A percentile compares a stretch with the other conserved stretches of the same genome.
These are phyloP conservation scores for Graphilbum fragrans DNA, from an alignment of 2,329 filamentous ascomycete genomes.

Conservation along the genomic window DNA sequence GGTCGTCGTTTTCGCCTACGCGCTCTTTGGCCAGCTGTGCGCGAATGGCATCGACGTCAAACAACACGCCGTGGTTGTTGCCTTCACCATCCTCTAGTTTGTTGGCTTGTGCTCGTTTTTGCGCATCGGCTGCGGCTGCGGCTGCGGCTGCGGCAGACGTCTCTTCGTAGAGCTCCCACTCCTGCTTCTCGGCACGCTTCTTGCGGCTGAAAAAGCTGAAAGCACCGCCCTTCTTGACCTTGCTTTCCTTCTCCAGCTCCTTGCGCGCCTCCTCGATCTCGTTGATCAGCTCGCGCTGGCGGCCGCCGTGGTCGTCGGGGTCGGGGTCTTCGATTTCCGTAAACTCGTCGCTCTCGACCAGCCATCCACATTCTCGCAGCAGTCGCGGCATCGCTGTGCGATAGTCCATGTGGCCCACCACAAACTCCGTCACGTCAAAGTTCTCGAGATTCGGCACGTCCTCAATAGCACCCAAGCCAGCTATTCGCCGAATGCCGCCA, in stretches of 20 bases:
- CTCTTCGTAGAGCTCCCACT: slow-evolving; percentile 92
- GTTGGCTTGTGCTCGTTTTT: slow-evolving; percentile 8
- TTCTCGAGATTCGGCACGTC: slow-evolving; percentile 77
- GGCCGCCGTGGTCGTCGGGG: slow-evolving; percentile 77
- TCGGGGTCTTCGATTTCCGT: slow-evolving; percentile 95
- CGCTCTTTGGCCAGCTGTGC: slow-evolving; percentile 69
- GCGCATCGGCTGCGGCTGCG: slow-evolving; percentile 4
- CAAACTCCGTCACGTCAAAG: slow-evolving; percentile 71
- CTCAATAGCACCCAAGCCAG: slow-evolving; percentile 68
- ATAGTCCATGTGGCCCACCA: slow-evolving; percentile 94
- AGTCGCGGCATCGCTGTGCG: slow-evolving; percentile 82
- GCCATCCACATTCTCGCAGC: slow-evolving; percentile 79
- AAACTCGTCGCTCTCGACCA: slow-evolving; percentile 87
- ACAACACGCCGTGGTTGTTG: slow-evolving; percentile 58
- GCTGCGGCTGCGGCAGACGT: neutral
- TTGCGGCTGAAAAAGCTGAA: slow-evolving; percentile 76
- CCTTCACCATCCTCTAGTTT: slow-evolving; percentile 36
- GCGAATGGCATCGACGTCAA: slow-evolving; percentile 90
- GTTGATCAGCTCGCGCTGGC: slow-evolving; percentile 86
- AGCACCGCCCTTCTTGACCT: slow-evolving; percentile 41
- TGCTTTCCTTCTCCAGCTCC: slow-evolving; percentile 69
- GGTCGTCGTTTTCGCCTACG: slow-evolving; percentile 15
- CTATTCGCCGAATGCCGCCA: slow-evolving; percentile 80
- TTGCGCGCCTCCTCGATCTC: slow-evolving; percentile 93
- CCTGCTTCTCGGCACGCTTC: slow-evolving; percentile 69